phyloP scores from a whole-genome alignment of 768 basidiomycete species.

The Phylloporus sp. region DNA sequence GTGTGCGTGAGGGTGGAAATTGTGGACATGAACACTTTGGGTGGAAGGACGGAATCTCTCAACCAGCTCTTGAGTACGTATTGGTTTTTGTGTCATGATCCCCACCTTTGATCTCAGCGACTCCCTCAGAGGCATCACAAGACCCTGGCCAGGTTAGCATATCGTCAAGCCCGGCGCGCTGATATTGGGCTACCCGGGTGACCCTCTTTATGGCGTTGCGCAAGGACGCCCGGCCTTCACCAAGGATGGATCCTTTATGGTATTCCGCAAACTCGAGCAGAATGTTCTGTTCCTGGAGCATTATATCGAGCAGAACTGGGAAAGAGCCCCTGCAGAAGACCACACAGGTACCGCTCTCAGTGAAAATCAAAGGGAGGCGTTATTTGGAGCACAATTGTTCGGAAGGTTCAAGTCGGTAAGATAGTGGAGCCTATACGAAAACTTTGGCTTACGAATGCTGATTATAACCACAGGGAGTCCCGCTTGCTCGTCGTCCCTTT shows the following conservation, averaged over 20 bases:
- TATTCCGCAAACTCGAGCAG: constrained; percentile 48
- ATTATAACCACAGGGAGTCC: constrained; percentile 27
- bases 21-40: constrained; percentile 50
- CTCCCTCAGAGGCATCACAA: constrained; percentile 12
- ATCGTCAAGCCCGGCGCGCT: constrained; percentile 22
- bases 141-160: constrained; percentile 33
- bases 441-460: background rate
- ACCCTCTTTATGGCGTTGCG: constrained; percentile 20
- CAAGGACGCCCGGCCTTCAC: constrained; percentile 39
- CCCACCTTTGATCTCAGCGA: constrained; percentile 29
- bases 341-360: constrained; percentile 19
- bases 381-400: constrained; percentile 39
- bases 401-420: constrained; percentile 45
- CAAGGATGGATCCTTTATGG: constrained; percentile 49
- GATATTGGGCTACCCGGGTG: constrained; percentile 43
- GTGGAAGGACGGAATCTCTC: constrained; percentile 48
- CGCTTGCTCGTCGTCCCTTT: constrained; percentile 43
- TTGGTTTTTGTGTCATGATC: constrained; percentile 29
- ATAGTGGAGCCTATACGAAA: background rate
- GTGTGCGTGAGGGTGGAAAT: constrained; percentile 20
- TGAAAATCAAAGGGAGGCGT: background rate
- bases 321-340: constrained; percentile 20
- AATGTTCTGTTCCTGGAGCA: constrained; percentile 39
- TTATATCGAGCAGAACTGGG: constrained; percentile 43
- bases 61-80: constrained; percentile 38